Base-by-base conservation (phyloP, 2,329 filamentous ascomycete species). In the Exophiala spinifera region DNA sequence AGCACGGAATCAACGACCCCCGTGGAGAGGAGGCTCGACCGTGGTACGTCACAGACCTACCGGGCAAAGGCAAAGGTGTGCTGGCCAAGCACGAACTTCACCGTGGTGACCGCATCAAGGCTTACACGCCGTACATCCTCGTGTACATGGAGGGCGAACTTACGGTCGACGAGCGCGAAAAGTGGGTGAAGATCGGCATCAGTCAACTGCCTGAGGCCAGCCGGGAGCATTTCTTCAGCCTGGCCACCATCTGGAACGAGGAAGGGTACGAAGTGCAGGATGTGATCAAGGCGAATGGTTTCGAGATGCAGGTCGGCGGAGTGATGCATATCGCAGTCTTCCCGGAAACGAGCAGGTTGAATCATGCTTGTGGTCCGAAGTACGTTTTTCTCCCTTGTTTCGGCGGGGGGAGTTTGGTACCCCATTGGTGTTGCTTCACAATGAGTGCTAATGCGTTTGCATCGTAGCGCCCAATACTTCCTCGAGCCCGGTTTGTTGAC, bases 321-420 rank as follows among this genome's bases (percentile, higher is more conserved):
- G 33, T 34, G 23, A 56, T 58, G 57, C 60, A 62, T 50, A 14
- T 62, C 33, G 57, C 52, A 2, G 51, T 62, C 4, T 60, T 58
- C 37, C 60, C 60, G 7, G 60, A 62, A 50, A 20, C 60, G 3
- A 51, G 54, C 11, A 44, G 60, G 25, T 47, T 60, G 34, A 62
- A 62, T 36, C 60, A 62, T 54, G 55, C 51, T 3, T 62, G 60
- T 50, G 49, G 37, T 19, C 60, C 60, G 11, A 62, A 62, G 59
- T 61, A 55, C 44, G 56, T 56, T 6, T 36, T 3, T 14, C n/a
- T 25, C 15, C 17, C 7, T 23, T 5, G 19, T 47, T 11, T n/a
- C n/a, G n/a, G n/a, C n/a, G n/a, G n/a, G n/a, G n/a, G n/a, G n/a
- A n/a, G n/a, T n/a, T n/a, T n/a, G n/a, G n/a, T n/a, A n/a, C n/a